Conservation (phyloP, 2,329 filamentous ascomycete species). For the Colletotrichum eleusines region DNA sequence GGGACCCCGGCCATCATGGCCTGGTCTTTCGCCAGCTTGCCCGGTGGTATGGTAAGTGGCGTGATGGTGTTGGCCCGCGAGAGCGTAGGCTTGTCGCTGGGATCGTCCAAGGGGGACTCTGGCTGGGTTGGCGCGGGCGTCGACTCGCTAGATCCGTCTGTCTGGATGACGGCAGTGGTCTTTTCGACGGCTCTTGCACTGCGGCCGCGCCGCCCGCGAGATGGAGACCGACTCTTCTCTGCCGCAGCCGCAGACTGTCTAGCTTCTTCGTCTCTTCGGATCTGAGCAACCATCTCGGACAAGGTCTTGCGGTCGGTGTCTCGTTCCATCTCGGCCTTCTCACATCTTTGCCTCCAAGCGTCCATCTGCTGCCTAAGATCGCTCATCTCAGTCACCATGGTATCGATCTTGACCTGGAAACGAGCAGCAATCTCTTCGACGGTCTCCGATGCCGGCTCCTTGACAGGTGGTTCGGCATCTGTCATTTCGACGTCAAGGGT, state of each 20-base stretch:
- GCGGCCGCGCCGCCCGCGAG: conserved; percentile 45
- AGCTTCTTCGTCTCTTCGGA: conserved; percentile 76
- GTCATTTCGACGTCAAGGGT: conserved; percentile 45
- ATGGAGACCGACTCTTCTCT: conserved; percentile 55
- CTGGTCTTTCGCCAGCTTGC: conserved; percentile 57
- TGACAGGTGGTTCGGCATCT: conserved; percentile 40
- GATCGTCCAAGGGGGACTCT: conserved; percentile 48
- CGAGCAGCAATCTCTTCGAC: conserved; percentile 54
- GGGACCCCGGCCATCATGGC: conserved; percentile 71
- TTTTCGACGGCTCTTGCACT: conserved; percentile 31
- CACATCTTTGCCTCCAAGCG: conserved; percentile 79
- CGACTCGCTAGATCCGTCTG: conserved; percentile 20
- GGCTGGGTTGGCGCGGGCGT: conserved; percentile 37
- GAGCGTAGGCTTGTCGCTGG: conserved; percentile 56
- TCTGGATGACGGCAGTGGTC: conserved; percentile 14
- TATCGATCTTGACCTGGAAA: conserved; percentile 79
- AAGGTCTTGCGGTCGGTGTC: conserved; percentile 79
- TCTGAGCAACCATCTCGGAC: conserved; percentile 87
- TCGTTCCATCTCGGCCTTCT: conserved; percentile 83
- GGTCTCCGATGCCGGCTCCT: conserved; percentile 50
- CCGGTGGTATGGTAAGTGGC: conserved; percentile 55
- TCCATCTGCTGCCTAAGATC: conserved; percentile 86
- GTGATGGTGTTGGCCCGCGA: conserved; percentile 65
- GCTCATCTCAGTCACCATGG: conserved; percentile 83
- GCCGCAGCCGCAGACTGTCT: conserved; percentile 57